A percentile compares a stretch with the other conserved stretches of the same genome.
Conservation (phyloP, 2,329 filamentous ascomycete genomes). For the Exophiala sp. region DNA sequence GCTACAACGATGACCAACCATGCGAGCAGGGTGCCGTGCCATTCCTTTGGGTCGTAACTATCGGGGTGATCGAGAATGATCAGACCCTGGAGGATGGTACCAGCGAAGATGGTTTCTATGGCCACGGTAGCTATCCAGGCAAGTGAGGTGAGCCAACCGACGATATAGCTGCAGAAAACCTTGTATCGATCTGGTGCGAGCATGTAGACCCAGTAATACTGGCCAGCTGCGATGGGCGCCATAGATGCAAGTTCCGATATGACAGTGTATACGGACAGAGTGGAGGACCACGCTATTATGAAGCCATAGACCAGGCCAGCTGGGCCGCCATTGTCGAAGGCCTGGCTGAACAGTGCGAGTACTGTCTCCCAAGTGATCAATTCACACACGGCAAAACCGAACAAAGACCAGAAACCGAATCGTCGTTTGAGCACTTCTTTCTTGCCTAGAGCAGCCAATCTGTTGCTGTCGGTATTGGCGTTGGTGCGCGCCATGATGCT, state of each 20-base stretch:
- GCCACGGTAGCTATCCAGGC: conserved; percentile 45
- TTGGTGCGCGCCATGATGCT: conserved; percentile 11
- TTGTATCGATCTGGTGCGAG: conserved; percentile 41
- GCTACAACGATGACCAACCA: conserved; percentile 38
- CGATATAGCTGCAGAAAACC: conserved; percentile 43
- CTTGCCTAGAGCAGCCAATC: conserved; percentile 43
- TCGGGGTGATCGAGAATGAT: conserved; percentile 37
- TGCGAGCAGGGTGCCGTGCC: conserved; percentile 41
- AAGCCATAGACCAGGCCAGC: conserved; percentile 52
- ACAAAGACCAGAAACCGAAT: conserved; percentile 42
- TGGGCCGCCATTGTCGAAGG: conserved; percentile 45
- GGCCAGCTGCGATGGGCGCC: conserved; percentile 45
- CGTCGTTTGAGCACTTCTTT: conserved; percentile 45
- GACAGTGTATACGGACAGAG: conserved; percentile 46
- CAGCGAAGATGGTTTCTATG: conserved; percentile 41
- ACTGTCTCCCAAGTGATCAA: conserved; percentile 48
- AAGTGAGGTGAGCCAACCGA: conserved; percentile 43
- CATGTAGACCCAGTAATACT: conserved; percentile 49
- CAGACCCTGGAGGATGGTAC: conserved; percentile 41
- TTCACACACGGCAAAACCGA: conserved; percentile 45
- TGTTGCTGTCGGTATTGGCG: conserved; percentile 33
- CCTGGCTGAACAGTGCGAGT: conserved; percentile 42
- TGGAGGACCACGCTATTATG: conserved; percentile 51
- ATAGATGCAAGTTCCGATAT: conserved; percentile 48
- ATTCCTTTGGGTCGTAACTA: conserved; percentile 34